Evolutionary conservation across 371 early-diverging fungal species (phyloP).

Genomic region (Lichtheimia hyalospora): DNA sequence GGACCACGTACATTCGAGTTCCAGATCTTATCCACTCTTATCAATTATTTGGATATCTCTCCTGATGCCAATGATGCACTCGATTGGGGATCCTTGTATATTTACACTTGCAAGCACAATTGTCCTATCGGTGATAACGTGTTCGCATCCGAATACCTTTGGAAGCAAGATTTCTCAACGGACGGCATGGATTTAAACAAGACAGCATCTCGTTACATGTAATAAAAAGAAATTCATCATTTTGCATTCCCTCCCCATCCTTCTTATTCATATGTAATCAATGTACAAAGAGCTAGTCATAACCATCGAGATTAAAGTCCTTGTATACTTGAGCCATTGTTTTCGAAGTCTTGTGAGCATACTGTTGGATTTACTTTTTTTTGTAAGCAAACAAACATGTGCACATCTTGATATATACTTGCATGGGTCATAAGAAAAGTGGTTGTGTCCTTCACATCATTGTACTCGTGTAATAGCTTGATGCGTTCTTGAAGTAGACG

Average conservation of each 20-base stretch:
- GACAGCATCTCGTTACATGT: background rate
- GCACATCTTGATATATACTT: background rate
- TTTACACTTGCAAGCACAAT: slow-evolving; percentile 87
- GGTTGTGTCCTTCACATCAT: slow-evolving; percentile 19
- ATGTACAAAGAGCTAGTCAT: background rate
- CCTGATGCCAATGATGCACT: slow-evolving; percentile 70
- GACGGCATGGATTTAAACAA: slow-evolving; percentile 56
- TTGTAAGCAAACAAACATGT: background rate
- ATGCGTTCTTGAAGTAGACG: slow-evolving; percentile 4
- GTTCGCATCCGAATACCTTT: slow-evolving; percentile 67
- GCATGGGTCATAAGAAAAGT: slow-evolving; percentile 11
- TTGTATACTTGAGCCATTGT: slow-evolving; percentile 4
- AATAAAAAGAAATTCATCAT: background rate
- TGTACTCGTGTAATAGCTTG: slow-evolving; percentile 22
- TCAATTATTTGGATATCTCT: slow-evolving; percentile 80
- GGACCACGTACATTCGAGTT: slow-evolving; percentile 86
- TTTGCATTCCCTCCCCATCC: background rate
- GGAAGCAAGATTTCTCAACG: slow-evolving; percentile 71
- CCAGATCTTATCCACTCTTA: slow-evolving; percentile 78
- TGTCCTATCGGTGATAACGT: slow-evolving; percentile 60
- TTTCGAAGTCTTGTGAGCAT: slow-evolving; percentile 9
- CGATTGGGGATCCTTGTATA: slow-evolving; percentile 91
- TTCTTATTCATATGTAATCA: background rate
- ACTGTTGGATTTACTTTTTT: background rate
- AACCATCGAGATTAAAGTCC: background rate